Percentiles rank a stretch among this genome's conserved stretches.
phyloP scores from a whole-genome alignment of 106 monocot species.

The Dendrobium huoshanense region DNA sequence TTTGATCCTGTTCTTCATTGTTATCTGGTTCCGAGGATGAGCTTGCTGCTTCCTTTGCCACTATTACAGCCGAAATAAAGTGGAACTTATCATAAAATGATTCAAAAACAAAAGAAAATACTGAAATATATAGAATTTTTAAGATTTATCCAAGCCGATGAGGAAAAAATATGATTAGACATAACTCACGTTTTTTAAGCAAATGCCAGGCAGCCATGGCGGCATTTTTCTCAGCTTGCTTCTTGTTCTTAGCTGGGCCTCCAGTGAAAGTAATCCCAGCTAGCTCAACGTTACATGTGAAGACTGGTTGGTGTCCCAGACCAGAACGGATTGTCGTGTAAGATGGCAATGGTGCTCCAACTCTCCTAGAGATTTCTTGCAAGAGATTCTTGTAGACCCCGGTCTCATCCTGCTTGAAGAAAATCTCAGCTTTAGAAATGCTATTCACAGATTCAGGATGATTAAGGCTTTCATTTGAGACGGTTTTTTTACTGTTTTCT shows the following conservation, averaged over 20 bases:
- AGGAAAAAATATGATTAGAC: neutral
- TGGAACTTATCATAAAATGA: neutral
- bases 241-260: constrained; percentile 93
- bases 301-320: constrained; percentile 79
- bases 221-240: constrained; percentile 97
- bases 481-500: no score
- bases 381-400: constrained; percentile 97
- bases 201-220: constrained; percentile 92
- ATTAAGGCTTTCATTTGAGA: no score
- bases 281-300: constrained; percentile 90
- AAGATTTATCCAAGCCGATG: neutral
- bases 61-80: constrained; percentile 17
- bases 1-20: constrained; percentile 96
- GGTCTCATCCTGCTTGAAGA: constrained; percentile 74
- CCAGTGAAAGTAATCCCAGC: constrained; percentile 87
- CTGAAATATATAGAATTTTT: no score
- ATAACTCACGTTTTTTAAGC: constrained; percentile 69
- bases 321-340: constrained; percentile 84
- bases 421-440: neutral
- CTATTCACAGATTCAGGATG: neutral
- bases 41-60: constrained; percentile 68
- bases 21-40: constrained; percentile 68
- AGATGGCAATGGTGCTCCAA: constrained; percentile 80
- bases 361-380: constrained; percentile 91
- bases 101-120: neutral